Evolutionary conservation across 179 eudicot species (phyloP).

Genomic region (Beta corolliflora): DNA sequence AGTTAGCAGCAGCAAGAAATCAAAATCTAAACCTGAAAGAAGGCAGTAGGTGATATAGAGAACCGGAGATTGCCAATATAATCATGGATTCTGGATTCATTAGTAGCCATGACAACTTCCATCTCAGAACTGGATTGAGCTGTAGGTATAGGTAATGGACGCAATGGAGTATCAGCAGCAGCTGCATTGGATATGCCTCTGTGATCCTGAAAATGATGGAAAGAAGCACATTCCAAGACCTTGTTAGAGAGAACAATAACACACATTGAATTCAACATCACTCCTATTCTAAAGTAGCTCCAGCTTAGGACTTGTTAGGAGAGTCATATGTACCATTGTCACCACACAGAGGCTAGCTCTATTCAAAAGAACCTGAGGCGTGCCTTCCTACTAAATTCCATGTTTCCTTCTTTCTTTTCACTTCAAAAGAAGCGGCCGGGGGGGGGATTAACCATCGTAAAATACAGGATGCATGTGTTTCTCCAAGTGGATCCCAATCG

Average conservation of each 20-base stretch:
- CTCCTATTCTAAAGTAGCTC: background rate
- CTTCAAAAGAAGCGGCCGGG: no score
- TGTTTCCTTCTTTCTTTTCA: no score
- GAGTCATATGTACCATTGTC: background rate
- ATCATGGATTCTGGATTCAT: slow-evolving; percentile 81
- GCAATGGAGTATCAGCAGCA: slow-evolving; percentile 82
- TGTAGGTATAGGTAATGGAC: slow-evolving; percentile 47
- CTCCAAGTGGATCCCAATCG: background rate
- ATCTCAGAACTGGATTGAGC: slow-evolving; percentile 34
- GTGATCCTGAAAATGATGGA: slow-evolving; percentile 65
- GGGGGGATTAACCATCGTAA: no score
- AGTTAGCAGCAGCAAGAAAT: slow-evolving; percentile 2
- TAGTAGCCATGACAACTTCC: slow-evolving; percentile 34
- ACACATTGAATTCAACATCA: background rate
- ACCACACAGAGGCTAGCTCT: background rate
- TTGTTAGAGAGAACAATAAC: background rate
- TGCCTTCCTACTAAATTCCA: no score
- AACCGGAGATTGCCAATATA: slow-evolving; percentile 75
- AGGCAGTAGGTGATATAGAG: slow-evolving; percentile 89
- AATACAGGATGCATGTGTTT: background rate
- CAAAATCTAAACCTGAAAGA: slow-evolving; percentile 65
- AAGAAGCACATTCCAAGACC: background rate
- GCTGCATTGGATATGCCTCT: slow-evolving; percentile 93
- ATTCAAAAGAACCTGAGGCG: no score
- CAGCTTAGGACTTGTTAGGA: background rate